Percentiles rank a stretch among this genome's conserved stretches.
Evolutionary conservation across 257 asterid species (phyloP).

Genomic region (Prunella vulgaris): DNA sequence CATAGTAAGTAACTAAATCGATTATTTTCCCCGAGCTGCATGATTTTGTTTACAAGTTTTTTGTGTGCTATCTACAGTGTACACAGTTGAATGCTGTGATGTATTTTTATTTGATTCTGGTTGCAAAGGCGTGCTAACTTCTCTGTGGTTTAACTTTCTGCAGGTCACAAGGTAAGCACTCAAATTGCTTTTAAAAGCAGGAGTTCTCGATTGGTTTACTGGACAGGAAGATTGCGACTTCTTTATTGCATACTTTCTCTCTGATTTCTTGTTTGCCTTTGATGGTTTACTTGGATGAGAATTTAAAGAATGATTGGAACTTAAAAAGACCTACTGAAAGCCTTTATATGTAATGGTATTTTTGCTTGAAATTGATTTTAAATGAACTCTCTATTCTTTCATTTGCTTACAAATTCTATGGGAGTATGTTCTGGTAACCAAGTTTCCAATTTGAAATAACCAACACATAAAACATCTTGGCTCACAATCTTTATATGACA

Average conservation of each 20-base stretch:
- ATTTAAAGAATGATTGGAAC: conserved; percentile 1
- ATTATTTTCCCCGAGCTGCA: neutral
- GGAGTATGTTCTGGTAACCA: conserved; percentile 5
- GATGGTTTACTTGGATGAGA: conserved; percentile 6
- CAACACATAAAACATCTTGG: neutral
- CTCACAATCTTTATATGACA: conserved; percentile 7
- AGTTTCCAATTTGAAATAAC: neutral
- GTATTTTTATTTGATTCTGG: conserved; percentile 12
- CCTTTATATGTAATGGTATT: conserved; percentile 3
- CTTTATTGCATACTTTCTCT: conserved; percentile 5
- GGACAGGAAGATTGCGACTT: conserved; percentile 26
- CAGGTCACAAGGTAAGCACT: conserved; percentile 79
- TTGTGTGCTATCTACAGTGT: neutral
- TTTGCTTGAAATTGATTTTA: conserved; percentile 1
- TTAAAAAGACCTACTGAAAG: conserved; percentile 2
- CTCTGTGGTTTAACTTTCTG: conserved; percentile 30
- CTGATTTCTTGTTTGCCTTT: conserved; percentile 17
- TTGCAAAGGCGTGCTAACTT: conserved; percentile 21
- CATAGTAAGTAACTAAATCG: neutral
- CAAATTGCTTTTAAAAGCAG: conserved; percentile 30
- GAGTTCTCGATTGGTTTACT: conserved; percentile 29
- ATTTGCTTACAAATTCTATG: neutral
- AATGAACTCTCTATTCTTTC: neutral
- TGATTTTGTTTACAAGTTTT: neutral
- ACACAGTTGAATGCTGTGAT: conserved; percentile 12